Conservation (phyloP, 2,329 filamentous ascomycete genomes). For the Gnomoniopsis smithogilvyi region DNA sequence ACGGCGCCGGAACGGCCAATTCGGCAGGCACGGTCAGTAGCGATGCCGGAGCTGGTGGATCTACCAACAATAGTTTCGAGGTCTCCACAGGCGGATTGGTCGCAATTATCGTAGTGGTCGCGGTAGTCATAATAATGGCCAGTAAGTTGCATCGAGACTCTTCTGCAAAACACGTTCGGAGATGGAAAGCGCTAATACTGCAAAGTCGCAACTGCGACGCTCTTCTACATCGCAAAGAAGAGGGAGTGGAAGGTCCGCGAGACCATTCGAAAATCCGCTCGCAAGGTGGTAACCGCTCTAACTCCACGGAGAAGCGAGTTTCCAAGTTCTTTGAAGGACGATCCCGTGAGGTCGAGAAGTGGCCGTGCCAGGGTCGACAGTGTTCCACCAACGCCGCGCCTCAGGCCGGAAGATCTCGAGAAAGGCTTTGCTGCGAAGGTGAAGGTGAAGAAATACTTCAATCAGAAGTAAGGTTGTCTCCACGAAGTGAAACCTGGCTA, state of each 20-base stretch:
- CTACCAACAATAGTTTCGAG: slow-evolving; percentile 51
- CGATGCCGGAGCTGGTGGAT: slow-evolving; percentile 64
- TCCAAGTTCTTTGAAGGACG: slow-evolving; percentile 53
- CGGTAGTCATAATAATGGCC: slow-evolving; percentile 63
- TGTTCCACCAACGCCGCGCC: slow-evolving; percentile 56
- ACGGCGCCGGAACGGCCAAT: slow-evolving; percentile 27
- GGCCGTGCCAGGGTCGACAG: slow-evolving; percentile 50
- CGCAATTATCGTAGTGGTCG: slow-evolving; percentile 72
- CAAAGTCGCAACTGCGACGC: slow-evolving; percentile 59
- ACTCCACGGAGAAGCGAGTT: slow-evolving; percentile 62
- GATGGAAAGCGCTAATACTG: slow-evolving; percentile 12
- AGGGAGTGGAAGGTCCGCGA: slow-evolving; percentile 78
- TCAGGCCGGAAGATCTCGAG: slow-evolving; percentile 55
- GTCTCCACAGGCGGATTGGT: slow-evolving; percentile 68
- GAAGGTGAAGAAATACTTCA: slow-evolving; percentile 35
- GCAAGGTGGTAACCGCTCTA: slow-evolving; percentile 57
- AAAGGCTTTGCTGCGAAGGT: slow-evolving; percentile 45
- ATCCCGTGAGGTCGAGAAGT: slow-evolving; percentile 26
- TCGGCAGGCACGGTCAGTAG: slow-evolving; percentile 36
- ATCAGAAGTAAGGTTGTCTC: slow-evolving; percentile 26
- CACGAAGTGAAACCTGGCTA: not conserved
- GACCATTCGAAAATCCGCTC: slow-evolving; percentile 65
- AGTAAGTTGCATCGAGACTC: slow-evolving; percentile 45
- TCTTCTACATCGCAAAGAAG: slow-evolving; percentile 82
- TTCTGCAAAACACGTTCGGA: not conserved